Base-by-base conservation (phyloP, 805 yeast genomes). In the Saturnispora mendoncae region DNA sequence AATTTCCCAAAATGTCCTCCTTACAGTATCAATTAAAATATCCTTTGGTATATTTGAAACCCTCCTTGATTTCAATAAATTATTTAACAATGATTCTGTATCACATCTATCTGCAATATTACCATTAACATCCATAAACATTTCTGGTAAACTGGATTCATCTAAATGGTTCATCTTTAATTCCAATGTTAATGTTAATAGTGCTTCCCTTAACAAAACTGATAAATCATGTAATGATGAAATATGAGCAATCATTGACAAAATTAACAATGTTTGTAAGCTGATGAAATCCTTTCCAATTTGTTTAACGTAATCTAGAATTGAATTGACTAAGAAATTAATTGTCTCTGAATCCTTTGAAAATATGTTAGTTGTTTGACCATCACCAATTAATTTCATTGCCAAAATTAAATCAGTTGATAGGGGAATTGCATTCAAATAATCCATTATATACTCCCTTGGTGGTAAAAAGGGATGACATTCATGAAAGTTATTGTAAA, bases 1-100 rank as follows among this genome's bases (percentile, higher is more conserved):
- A 5, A 71, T 50, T 42, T 72, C 78, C 78, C 78, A 72, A 45
- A 70, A 65, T 9, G 71, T 61, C 43, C 74, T 58, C 41, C 78
- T 60, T 4, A 67, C 67, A 31, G 61, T 52, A 43, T 65, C 66
- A 27, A 50, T 51, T 8, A 58, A 33, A 7, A 57, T 49, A 5
- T 42, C 35, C 17, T 44, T 40, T 0, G 61, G 55, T 3, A 58
- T 46, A 13, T 42, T 42, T 2, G 36, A 23, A 2, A 53, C 46
- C 35, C 65, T 45, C 19, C 43, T 39, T n/a, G 52, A 26, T 1
- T 41, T 27, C 10, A 50, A 39, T 17, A 56, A 31, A 1, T 42
- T 42, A 14, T 43, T 26, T 14, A 31, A 48, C 6, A 30, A 43
- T 3, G 41, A 18, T 5, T 12, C 1, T 1, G 25, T 20, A 9